Conservation (phyloP, 2,329 filamentous ascomycete species). For the Colletotrichum magnum region DNA sequence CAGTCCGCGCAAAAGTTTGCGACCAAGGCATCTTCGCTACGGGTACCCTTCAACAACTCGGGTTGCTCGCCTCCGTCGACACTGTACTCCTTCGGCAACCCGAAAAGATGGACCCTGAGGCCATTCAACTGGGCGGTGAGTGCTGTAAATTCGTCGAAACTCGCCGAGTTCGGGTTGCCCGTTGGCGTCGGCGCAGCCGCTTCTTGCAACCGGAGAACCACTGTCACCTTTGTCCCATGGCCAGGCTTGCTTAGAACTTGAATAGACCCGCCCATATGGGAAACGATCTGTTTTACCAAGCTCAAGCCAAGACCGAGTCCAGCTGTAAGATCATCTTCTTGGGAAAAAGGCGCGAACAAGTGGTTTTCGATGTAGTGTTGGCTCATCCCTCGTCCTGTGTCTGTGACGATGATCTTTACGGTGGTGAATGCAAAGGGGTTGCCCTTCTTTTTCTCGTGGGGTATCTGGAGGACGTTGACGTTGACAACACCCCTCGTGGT, state of each 20-base stretch:
- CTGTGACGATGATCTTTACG: slow-evolving; percentile 64
- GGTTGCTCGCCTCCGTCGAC: neutral
- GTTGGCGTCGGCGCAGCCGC: slow-evolving; percentile 4
- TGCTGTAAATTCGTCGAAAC: slow-evolving; percentile 48
- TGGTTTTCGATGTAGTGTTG: slow-evolving; percentile 72
- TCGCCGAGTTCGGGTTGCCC: slow-evolving; percentile 4
- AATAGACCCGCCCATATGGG: slow-evolving; percentile 71
- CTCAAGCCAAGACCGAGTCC: slow-evolving; percentile 77
- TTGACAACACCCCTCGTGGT: slow-evolving; percentile 56
- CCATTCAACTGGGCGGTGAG: slow-evolving; percentile 48
- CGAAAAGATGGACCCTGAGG: slow-evolving; percentile 47
- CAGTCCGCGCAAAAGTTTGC: slow-evolving; percentile 50
- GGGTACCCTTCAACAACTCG: slow-evolving; percentile 15
- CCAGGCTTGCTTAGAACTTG: slow-evolving; percentile 64
- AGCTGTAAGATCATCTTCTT: slow-evolving; percentile 72
- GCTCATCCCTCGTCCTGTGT: slow-evolving; percentile 77
- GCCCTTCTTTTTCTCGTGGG: neutral
- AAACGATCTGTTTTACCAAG: slow-evolving; percentile 73
- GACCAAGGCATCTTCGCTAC: slow-evolving; percentile 40
- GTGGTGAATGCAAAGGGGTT: neutral
- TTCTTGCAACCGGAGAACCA: slow-evolving; percentile 49
- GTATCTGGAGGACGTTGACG: slow-evolving; percentile 46
- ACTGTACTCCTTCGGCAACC: slow-evolving; percentile 37
- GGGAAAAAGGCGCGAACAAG: slow-evolving; percentile 74
- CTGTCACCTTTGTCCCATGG: slow-evolving; percentile 53